Percentiles rank a stretch among this genome's conserved stretches.
Conservation (phyloP, 805 yeast species). For the Metschnikowia arizonensis region DNA sequence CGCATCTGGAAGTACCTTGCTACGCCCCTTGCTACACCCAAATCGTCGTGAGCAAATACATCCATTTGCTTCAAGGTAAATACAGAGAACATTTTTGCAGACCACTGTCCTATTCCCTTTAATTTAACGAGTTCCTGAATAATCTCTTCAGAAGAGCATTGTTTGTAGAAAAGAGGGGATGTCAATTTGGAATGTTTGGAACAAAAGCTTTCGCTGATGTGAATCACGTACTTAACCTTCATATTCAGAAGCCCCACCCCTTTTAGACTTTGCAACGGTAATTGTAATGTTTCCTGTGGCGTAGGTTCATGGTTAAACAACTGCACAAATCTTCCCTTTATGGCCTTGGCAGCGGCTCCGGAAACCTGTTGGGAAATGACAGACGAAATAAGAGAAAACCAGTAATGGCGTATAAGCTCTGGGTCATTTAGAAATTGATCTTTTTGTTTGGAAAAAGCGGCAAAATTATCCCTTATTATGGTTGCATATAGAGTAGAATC, state of each 20-base stretch:
- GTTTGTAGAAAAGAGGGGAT: constrained; percentile 33
- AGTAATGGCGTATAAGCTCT: constrained; percentile 28
- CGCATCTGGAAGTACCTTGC: constrained; percentile 56
- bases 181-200: constrained; percentile 32
- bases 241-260: constrained; percentile 64
- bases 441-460: constrained; percentile 16
- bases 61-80: constrained; percentile 66
- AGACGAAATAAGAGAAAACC: constrained; percentile 35
- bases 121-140: constrained; percentile 46
- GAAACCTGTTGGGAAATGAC: constrained; percentile 72
- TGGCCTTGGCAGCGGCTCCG: constrained; percentile 75
- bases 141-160: constrained; percentile 42
- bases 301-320: constrained; percentile 43
- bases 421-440: constrained; percentile 1
- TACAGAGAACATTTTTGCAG: constrained; percentile 79
- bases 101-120: constrained; percentile 82
- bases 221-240: constrained; percentile 60
- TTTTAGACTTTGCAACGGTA: constrained; percentile 47
- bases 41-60: constrained; percentile 72
- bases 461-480: constrained; percentile 28
- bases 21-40: constrained; percentile 83
- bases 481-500: constrained; percentile 37
- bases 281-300: constrained; percentile 43
- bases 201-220: constrained; percentile 51
- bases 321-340: constrained; percentile 44